Base-by-base conservation (phyloP, 805 yeast genomes). In the Kluyveromyces wickerhamii region DNA sequence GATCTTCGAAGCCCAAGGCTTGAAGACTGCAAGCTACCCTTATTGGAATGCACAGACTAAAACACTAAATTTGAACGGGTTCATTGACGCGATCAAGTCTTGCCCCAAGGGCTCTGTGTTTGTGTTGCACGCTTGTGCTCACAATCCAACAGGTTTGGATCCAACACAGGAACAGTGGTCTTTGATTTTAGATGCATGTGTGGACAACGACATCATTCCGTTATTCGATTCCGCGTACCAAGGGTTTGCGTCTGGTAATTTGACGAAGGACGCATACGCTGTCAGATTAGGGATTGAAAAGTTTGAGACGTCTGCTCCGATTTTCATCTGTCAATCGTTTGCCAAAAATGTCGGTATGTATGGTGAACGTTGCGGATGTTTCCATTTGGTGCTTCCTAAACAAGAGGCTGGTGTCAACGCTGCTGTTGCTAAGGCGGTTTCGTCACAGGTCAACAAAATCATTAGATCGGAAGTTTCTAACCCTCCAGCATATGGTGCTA, bases 321-420 rank as follows among this genome's bases (percentile, higher is more conserved):
- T 83, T 36, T 52, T 85, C 21, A 72, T 89, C 38, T 87, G 95
- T 63, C 98, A 89, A 69, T 87, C 96, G 7, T 89, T 89, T 62
- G 95, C 97, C 37, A 89, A 89, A 62, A 89, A 92, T 64, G 83
- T 83, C 53, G 97, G 97, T 45, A 79, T 89, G 77, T 89, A 89
- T 57, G 97, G 97, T 60, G 97, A 89, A 69, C 81, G 98, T 67
- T 86, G 81, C 21, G 98, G 98, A 43, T 94, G 92, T 17, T 72
- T 89, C 59, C 96, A 88, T 54, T 57, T 88, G 16, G 73, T 85
- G 8, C 57, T 78, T 17, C 72, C 76, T 22, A 60, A 61, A 23
- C 52, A 50, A 37, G 41, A 39, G 18, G 18, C 41, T 2, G 31
- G 47, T 12, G 52, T 62, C 6, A 51, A 62, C 16, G 49, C 60